These are phyloP conservation scores for Zea mays DNA, from an alignment of 176 grass and related monocot species.

Conservation along the genomic window DNA sequence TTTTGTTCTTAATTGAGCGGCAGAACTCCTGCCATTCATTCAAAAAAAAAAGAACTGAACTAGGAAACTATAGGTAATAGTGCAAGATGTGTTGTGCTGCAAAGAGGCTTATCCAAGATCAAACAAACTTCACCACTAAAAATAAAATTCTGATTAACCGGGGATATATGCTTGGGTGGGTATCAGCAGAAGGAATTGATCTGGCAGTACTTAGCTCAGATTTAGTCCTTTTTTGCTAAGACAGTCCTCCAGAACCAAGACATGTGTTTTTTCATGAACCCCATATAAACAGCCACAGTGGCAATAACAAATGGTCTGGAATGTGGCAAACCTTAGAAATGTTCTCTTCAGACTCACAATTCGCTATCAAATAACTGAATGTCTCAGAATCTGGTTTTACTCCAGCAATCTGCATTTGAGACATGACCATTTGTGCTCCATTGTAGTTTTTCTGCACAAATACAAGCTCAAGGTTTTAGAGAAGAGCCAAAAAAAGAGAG, in stretches of 20 bases:
- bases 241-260: constrained; percentile 24
- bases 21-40: background rate
- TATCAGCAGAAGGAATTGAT: background rate
- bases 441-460: constrained; percentile 73
- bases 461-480: constrained; percentile 25
- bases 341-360: constrained; percentile 71
- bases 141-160: constrained; percentile 33
- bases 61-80: constrained; percentile 26
- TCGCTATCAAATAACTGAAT: constrained; percentile 83
- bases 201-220: background rate
- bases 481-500: background rate
- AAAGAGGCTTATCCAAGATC: constrained; percentile 17
- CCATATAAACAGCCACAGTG: constrained; percentile 36
- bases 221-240: constrained; percentile 27
- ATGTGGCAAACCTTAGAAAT: constrained; percentile 72
- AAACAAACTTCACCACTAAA: background rate
- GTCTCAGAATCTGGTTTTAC: constrained; percentile 89
- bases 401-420: constrained; percentile 71
- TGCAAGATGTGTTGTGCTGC: constrained; percentile 1
- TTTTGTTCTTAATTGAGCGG: background rate
- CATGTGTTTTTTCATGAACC: constrained; percentile 16
- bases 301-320: constrained; percentile 26
- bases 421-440: constrained; percentile 61
- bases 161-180: constrained; percentile 31
- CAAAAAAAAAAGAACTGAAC: background rate